A percentile compares a stretch with the other conserved stretches of the same genome.
Evolutionary conservation across 257 asterid species (phyloP).

Genomic region (Fraxinus excelsior): DNA sequence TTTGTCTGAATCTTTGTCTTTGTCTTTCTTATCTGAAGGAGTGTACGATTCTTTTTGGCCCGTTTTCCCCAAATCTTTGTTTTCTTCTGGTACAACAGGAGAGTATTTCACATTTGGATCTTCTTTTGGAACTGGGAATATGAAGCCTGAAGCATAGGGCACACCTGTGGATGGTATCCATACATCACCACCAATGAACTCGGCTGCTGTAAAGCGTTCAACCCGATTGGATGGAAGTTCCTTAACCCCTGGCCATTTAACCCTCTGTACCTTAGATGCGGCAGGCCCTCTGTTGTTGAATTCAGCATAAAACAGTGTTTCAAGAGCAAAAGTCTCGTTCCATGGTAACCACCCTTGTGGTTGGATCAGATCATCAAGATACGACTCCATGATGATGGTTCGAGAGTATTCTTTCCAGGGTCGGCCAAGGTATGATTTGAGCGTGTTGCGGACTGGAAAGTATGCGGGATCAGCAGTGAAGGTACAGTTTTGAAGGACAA

Average conservation of each 20-base stretch:
- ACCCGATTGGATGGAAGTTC: conserved; percentile 28
- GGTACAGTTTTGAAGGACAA: conserved; percentile 52
- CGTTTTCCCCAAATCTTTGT: conserved; percentile 29
- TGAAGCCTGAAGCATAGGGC: conserved; percentile 33
- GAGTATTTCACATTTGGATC: conserved; percentile 29
- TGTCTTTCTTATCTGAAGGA: background rate
- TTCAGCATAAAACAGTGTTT: conserved; percentile 54
- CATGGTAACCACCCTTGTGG: conserved; percentile 72
- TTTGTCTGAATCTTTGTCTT: background rate
- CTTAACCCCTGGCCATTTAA: conserved; percentile 48
- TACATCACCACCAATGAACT: conserved; percentile 30
- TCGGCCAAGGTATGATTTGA: conserved; percentile 49
- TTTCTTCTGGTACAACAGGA: conserved; percentile 32
- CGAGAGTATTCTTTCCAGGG: conserved; percentile 64
- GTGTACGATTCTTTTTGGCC: conserved; percentile 4
- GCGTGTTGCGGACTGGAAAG: conserved; percentile 16
- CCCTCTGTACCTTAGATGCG: conserved; percentile 31
- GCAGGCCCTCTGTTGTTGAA: conserved; percentile 54
- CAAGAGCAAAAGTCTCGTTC: conserved; percentile 29
- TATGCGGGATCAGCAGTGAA: conserved; percentile 43
- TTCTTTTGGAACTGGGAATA: conserved; percentile 29
- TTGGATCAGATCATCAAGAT: conserved; percentile 42
- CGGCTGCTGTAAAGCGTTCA: conserved; percentile 30
- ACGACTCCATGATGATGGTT: conserved; percentile 51
- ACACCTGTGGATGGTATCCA: conserved; percentile 33